Percentiles rank a stretch among this genome's conserved stretches.
phyloP scores from a whole-genome alignment of 2,329 filamentous ascomycete genomes.

The Trichoderma arundinaceum region DNA sequence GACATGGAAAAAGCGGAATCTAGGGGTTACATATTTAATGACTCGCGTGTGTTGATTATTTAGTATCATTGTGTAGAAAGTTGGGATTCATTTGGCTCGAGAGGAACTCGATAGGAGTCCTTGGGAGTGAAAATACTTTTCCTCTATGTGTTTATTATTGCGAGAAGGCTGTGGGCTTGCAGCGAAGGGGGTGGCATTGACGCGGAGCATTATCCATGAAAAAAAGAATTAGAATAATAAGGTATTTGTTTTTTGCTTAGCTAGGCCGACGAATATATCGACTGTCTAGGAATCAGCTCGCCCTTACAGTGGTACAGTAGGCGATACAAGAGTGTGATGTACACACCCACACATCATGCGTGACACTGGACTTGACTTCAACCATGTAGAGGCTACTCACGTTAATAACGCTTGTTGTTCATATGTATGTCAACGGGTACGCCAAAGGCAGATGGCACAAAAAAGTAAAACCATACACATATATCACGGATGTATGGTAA shows the following conservation, averaged over 20 bases:
- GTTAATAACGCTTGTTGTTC: too few relatives aligned
- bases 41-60: conserved; percentile 22
- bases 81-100: conserved; percentile 20
- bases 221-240: conserved; percentile 18
- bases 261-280: background rate
- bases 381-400: too few relatives aligned
- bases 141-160: conserved; percentile 10
- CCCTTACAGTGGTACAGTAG: background rate
- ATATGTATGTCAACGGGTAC: too few relatives aligned
- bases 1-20: conserved; percentile 28
- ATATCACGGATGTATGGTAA: too few relatives aligned
- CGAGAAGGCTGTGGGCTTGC: conserved; percentile 8
- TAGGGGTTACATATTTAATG: conserved; percentile 32
- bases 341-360: background rate
- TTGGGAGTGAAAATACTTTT: conserved; percentile 6
- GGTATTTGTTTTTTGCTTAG: background rate
- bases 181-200: conserved; percentile 1
- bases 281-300: background rate
- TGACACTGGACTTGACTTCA: background rate
- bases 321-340: background rate
- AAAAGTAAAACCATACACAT: background rate
- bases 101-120: conserved; percentile 21
- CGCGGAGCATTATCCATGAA: conserved; percentile 15
- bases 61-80: conserved; percentile 28
- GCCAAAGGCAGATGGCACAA: background rate